phyloP scores from a whole-genome alignment of 2,329 filamentous ascomycete genomes.

The Arthrobotrys iridis region DNA sequence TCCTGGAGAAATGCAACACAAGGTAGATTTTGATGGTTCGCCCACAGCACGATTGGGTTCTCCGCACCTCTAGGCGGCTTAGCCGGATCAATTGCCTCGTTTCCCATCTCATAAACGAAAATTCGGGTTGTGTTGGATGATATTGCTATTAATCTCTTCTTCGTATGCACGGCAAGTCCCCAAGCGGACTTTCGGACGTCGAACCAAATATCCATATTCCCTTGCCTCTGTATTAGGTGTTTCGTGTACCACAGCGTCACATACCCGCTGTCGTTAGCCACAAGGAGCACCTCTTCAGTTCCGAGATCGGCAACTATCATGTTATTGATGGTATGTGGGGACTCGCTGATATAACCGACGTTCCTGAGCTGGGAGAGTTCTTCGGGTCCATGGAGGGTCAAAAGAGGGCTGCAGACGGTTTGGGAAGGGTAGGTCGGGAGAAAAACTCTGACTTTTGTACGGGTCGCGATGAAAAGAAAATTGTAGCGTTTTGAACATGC shows the following conservation, averaged over 20 bases:
- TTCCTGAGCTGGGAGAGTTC: slow-evolving; percentile 60
- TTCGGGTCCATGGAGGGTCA: slow-evolving; percentile 66
- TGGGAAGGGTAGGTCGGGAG: slow-evolving; percentile 66
- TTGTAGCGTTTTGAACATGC: slow-evolving; percentile 58
- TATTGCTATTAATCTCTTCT: slow-evolving; percentile 85
- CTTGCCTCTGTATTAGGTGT: slow-evolving; percentile 55
- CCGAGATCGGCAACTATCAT: slow-evolving; percentile 76
- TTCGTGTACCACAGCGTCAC: slow-evolving; percentile 75
- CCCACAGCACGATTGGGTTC: slow-evolving; percentile 55
- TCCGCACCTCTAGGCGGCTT: slow-evolving; percentile 47
- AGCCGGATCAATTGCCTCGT: slow-evolving; percentile 19
- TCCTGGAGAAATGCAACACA: slow-evolving; percentile 58
- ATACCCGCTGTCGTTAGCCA: slow-evolving; percentile 79
- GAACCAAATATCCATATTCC: slow-evolving; percentile 63
- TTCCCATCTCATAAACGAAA: slow-evolving; percentile 70
- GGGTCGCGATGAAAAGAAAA: slow-evolving; percentile 67
- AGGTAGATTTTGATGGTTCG: slow-evolving; percentile 57
- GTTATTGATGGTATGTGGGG: slow-evolving; percentile 74
- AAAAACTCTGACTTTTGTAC: slow-evolving; percentile 69
- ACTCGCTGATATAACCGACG: slow-evolving; percentile 67
- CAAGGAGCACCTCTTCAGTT: slow-evolving; percentile 73
- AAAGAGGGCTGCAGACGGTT: slow-evolving; percentile 65
- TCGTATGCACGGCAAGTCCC: slow-evolving; percentile 83
- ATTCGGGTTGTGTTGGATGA: slow-evolving; percentile 76
- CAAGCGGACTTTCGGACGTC: slow-evolving; percentile 84